A percentile compares a stretch with the other conserved stretches of the same genome.
phyloP scores from a whole-genome alignment of 345 rosid genomes.

The Murraya koenigii region DNA sequence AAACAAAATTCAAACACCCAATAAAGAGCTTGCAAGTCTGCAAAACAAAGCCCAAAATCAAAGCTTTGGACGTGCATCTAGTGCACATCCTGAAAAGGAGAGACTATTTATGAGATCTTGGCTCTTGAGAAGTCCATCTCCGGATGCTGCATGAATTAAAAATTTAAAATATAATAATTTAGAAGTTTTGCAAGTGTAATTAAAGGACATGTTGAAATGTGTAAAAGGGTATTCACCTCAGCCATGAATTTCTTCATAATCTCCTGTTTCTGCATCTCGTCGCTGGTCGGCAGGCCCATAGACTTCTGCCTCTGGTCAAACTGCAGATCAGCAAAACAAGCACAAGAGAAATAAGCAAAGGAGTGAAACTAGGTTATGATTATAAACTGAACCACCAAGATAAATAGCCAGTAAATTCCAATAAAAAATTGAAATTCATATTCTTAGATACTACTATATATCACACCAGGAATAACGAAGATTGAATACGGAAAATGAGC shows the following conservation, averaged over 20 bases:
- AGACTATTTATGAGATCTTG: constrained; percentile 43
- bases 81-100: neutral
- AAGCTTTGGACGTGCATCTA: too few relatives aligned
- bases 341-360: neutral
- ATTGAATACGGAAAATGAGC: neutral
- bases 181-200: neutral
- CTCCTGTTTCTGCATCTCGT: constrained; percentile 82
- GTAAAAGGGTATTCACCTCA: constrained; percentile 36
- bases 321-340: constrained; percentile 30
- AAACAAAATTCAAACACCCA: neutral
- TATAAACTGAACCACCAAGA: too few relatives aligned
- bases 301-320: constrained; percentile 91
- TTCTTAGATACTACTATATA: neutral
- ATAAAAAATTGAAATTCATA: neutral
- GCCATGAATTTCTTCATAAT: constrained; percentile 87
- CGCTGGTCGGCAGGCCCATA: constrained; percentile 92
- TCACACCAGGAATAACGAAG: too few relatives aligned
- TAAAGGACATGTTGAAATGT: neutral
- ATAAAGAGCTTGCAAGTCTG: neutral
- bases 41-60: neutral
- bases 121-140: constrained; percentile 96
- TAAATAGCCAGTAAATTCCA: neutral
- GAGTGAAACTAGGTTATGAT: neutral
- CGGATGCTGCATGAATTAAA: constrained; percentile 64
- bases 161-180: neutral